Percentiles rank a stretch among this genome's conserved stretches.
Evolutionary conservation across 2,329 filamentous ascomycete genomes (phyloP).

Genomic region (Ceratocystis harringtonii): DNA sequence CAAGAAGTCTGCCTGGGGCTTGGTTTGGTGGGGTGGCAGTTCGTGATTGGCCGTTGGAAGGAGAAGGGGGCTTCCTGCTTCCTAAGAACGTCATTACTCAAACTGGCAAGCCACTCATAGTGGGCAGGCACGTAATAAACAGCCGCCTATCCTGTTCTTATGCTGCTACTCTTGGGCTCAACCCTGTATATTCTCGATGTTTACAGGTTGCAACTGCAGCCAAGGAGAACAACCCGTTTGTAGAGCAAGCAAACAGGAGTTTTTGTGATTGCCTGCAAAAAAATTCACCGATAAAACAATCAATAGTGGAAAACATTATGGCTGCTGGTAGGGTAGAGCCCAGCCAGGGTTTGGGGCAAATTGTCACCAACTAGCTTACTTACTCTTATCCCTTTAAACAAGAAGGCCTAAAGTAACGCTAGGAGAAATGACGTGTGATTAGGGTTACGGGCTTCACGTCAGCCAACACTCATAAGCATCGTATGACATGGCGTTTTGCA

Average conservation of each 20-base stretch:
- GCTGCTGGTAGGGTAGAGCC: too few relatives aligned
- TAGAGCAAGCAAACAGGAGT: too few relatives aligned
- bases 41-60: background rate
- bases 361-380: background rate
- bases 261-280: background rate
- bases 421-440: background rate
- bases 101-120: too few relatives aligned
- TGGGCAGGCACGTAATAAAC: too few relatives aligned
- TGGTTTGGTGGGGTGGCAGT: background rate
- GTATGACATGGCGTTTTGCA: background rate
- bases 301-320: background rate
- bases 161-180: too few relatives aligned
- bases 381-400: background rate
- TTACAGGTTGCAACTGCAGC: too few relatives aligned
- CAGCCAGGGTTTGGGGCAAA: too few relatives aligned
- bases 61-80: background rate
- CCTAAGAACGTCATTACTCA: too few relatives aligned
- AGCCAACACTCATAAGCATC: background rate
- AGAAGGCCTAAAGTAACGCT: too few relatives aligned
- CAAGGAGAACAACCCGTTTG: too few relatives aligned
- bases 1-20: background rate
- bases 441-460: background rate
- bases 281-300: background rate
- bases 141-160: too few relatives aligned
- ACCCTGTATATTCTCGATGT: too few relatives aligned